These are phyloP conservation scores for Hypomontagnella submonticulosa DNA, from an alignment of 495 filamentous ascomycete genomes.

Conservation along the genomic window DNA sequence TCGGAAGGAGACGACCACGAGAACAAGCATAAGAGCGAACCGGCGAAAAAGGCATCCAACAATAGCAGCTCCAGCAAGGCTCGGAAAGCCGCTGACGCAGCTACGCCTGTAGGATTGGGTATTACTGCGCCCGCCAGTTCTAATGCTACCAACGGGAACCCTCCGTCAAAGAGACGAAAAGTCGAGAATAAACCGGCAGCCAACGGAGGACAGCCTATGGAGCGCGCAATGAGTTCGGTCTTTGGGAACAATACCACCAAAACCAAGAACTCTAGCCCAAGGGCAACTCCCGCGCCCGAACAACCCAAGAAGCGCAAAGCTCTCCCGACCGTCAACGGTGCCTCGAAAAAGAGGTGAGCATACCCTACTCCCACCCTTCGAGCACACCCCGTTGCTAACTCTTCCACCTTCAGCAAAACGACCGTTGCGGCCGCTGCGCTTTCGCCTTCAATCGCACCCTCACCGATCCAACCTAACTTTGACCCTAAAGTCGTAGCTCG, in stretches of 20 bases:
- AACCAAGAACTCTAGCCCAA: constrained; percentile 65
- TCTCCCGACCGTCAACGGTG: constrained; percentile 69
- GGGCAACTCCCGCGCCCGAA: constrained; percentile 71
- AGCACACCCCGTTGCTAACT: constrained; percentile 24
- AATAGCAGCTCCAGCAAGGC: constrained; percentile 61
- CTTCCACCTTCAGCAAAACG: constrained; percentile 40
- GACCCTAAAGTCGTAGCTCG: constrained; percentile 55
- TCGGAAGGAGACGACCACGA: constrained; percentile 81
- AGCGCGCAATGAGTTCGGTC: constrained; percentile 74
- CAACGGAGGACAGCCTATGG: constrained; percentile 67
- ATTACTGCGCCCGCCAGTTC: constrained; percentile 56
- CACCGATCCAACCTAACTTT: constrained; percentile 74
- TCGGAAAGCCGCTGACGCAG: constrained; percentile 68
- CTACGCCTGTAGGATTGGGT: constrained; percentile 63
- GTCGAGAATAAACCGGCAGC: constrained; percentile 67
- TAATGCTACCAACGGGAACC: constrained; percentile 56
- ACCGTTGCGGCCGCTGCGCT: constrained; percentile 49
- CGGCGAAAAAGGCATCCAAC: constrained; percentile 65
- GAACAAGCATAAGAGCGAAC: constrained; percentile 55
- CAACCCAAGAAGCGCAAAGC: constrained; percentile 73
- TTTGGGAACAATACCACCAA: constrained; percentile 62
- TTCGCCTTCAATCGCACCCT: constrained; percentile 77
- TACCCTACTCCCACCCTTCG: constrained; percentile 1
- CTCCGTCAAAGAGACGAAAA: constrained; percentile 78
- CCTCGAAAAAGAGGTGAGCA: constrained; percentile 77